Base-by-base conservation (phyloP, 352 stramenopile genomes). In the Phytopythium boreale region DNA sequence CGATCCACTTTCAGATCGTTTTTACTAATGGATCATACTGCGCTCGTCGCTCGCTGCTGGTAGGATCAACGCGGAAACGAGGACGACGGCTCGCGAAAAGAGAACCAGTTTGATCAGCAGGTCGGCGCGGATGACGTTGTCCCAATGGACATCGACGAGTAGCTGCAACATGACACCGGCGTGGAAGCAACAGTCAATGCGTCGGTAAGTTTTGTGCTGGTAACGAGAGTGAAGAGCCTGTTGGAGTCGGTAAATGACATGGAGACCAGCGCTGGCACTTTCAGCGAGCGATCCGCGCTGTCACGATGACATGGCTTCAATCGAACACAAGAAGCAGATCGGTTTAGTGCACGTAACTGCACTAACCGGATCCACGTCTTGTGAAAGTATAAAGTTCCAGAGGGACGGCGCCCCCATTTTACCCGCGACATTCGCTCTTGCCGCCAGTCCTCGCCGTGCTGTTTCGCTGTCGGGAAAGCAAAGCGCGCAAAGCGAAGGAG, bases 111-210 rank as follows among this genome's bases (percentile, higher is more conserved):
- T 47, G 68, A 64, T 47, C 52, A 75, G 52, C 72, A 86, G 52
- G 84, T 73, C 41, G 64, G 72, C 19, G 81, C 77, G 41, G 77
- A 80, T 5, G 77, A 85, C 6, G 81, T 86, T 56, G 71, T 88
- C 41, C 76, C 83, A 17, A 92, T 92, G 83, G 83, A 92, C 63
- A 67, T 92, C 55, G 83, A 89, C 58, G 87, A 82, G 66, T 49
- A 56, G 8, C 36, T 2, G 20, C 19, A 46, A 10, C 6, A 37
- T 20, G 2, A 39, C 10, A 14, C 34, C 10, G 6, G 10, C 11
- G 34, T 39, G 34, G 34, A 39, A 7, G 34, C 34, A 15, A 14
- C 34, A 14, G 26, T 24, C 19, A 22, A 50, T 20, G 20, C 43
- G n/a, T 4, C 7, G n/a, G 11, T 15, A 8, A 52, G 46, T 52